Evolutionary conservation across 2,329 filamentous ascomycete species (phyloP).

Genomic region (Aspergillus amoenus): DNA sequence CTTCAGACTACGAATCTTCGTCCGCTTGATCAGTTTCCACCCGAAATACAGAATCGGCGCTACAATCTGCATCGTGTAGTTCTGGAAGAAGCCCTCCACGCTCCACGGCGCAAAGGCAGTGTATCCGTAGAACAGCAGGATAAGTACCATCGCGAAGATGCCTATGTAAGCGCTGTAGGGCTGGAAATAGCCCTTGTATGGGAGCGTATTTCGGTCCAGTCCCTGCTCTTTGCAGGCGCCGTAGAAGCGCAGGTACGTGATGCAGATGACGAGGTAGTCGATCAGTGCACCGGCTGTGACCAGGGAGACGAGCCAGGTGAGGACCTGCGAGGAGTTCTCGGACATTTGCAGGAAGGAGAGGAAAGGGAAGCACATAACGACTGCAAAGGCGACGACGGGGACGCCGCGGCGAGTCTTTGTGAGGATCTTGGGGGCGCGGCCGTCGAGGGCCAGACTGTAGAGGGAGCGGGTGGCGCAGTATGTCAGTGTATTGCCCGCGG

Average conservation of each 20-base stretch:
- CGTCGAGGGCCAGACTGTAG: constrained; percentile 54
- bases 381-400: constrained; percentile 52
- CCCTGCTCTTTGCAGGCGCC: not conserved
- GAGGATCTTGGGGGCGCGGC: constrained; percentile 55
- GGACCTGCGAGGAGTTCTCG: not conserved
- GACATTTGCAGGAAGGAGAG: not conserved
- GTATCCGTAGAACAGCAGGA: not conserved
- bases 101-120: not conserved
- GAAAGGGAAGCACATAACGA: not conserved
- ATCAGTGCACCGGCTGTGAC: not conserved
- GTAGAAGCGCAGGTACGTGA: not conserved
- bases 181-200: not conserved
- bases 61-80: not conserved
- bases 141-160: not conserved
- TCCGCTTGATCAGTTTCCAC: not conserved
- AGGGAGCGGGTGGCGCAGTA: constrained; percentile 55
- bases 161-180: not conserved
- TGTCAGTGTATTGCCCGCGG: constrained; percentile 57
- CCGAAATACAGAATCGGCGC: not conserved
- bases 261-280: not conserved
- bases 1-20: not conserved
- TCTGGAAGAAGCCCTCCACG: not conserved
- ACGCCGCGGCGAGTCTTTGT: constrained; percentile 61
- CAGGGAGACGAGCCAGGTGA: not conserved
- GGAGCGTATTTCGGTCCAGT: not conserved